Conservation (phyloP, 768 basidiomycete species). For the Mycena floridula region DNA sequence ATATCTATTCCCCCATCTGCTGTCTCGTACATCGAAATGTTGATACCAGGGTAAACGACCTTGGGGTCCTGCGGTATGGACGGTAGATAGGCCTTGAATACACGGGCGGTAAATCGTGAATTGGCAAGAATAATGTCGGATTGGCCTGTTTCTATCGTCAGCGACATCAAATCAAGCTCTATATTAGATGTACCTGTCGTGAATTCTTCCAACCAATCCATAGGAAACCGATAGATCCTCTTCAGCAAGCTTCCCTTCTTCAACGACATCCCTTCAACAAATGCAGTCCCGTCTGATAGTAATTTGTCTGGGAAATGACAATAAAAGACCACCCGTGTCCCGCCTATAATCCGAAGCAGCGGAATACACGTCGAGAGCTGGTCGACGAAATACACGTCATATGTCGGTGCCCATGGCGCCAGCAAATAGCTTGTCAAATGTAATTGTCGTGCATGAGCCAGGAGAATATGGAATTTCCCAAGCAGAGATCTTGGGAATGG, state of each 20-base stretch:
- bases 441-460: conserved; percentile 85
- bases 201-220: conserved; percentile 85
- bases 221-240: conserved; percentile 75
- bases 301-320: conserved; percentile 98
- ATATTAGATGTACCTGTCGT: conserved; percentile 60
- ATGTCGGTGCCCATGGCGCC: conserved; percentile 34
- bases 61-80: conserved; percentile 55
- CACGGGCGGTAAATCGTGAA: conserved; percentile 80
- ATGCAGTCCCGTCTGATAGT: conserved; percentile 61
- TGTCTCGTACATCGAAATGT: conserved; percentile 63
- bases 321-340: conserved; percentile 90
- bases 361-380: conserved; percentile 93
- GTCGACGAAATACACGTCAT: conserved; percentile 92
- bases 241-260: conserved; percentile 52
- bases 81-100: conserved; percentile 73
- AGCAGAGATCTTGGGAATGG: conserved; percentile 75
- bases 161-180: neutral
- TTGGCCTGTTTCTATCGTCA: conserved; percentile 46
- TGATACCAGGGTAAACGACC: conserved; percentile 96
- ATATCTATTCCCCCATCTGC: conserved; percentile 30
- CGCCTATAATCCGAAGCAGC: conserved; percentile 58
- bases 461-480: conserved; percentile 84
- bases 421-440: conserved; percentile 73
- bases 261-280: conserved; percentile 45
- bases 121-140: conserved; percentile 91